These are phyloP conservation scores for Fusarium beomiforme DNA, from an alignment of 2,329 filamentous ascomycete species.

Conservation along the genomic window DNA sequence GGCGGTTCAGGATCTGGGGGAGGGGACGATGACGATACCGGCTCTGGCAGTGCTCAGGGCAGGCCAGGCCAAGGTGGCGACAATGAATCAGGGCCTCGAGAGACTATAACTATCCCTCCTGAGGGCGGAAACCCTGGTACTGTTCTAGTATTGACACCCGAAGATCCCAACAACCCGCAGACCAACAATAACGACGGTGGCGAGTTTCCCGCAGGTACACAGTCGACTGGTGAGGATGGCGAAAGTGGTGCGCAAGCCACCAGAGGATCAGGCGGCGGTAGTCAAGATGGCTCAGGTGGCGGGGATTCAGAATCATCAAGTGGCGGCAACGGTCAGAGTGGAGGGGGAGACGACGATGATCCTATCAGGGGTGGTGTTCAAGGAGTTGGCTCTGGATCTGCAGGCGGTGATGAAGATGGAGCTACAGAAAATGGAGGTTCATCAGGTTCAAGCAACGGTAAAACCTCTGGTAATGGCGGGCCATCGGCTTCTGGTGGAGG, in stretches of 20 bases:
- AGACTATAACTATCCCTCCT: conserved; percentile 17
- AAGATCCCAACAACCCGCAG: neutral
- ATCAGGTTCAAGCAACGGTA: neutral
- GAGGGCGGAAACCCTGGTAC: conserved; percentile 22
- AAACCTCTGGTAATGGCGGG: neutral
- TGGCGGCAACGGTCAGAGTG: neutral
- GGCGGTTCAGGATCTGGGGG: neutral
- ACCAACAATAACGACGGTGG: neutral
- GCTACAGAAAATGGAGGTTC: neutral
- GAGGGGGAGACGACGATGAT: neutral
- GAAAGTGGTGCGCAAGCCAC: neutral
- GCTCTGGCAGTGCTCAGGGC: neutral
- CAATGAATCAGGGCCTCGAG: neutral
- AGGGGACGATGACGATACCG: neutral
- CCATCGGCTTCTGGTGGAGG: neutral
- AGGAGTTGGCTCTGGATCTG: neutral
- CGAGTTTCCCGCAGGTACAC: neutral
- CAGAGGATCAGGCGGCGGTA: neutral
- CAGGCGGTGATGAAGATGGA: neutral
- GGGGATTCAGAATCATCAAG: neutral
- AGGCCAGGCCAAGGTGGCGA: neutral
- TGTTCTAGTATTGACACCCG: conserved; percentile 14
- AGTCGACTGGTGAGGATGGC: neutral
- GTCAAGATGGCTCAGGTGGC: neutral
- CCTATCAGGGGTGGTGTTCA: neutral